Conservation (phyloP, 2,329 filamentous ascomycete genomes). For the Sphaerulina vaccinii region DNA sequence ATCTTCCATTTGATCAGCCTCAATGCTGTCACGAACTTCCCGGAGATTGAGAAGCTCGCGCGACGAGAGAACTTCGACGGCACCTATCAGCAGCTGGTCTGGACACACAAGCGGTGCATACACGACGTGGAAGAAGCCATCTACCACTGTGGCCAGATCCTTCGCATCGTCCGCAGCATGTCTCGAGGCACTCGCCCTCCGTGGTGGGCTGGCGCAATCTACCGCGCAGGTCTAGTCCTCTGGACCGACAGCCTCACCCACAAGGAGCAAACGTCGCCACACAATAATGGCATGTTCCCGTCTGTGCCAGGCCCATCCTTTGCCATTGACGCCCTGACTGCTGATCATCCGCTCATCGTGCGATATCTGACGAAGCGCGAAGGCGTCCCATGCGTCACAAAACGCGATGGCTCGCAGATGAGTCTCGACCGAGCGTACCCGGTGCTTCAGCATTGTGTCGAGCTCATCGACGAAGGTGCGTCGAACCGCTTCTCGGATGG, state of each 20-base stretch:
- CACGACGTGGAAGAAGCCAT: slow-evolving; percentile 62
- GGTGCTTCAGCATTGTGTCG: slow-evolving; percentile 53
- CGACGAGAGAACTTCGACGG: slow-evolving; percentile 60
- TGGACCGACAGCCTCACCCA: slow-evolving; percentile 62
- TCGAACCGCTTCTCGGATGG: slow-evolving; percentile 56
- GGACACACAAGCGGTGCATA: slow-evolving; percentile 62
- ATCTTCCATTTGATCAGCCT: slow-evolving; percentile 70
- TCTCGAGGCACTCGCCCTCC: slow-evolving; percentile 59
- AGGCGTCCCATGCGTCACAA: slow-evolving; percentile 53
- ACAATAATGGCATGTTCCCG: slow-evolving; percentile 39
- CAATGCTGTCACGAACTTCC: slow-evolving; percentile 66
- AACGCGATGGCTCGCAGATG: slow-evolving; percentile 50
- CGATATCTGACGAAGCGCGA: slow-evolving; percentile 55
- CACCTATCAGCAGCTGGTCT: slow-evolving; percentile 55
- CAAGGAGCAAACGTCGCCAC: slow-evolving; percentile 45
- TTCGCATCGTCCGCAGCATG: slow-evolving; percentile 62
- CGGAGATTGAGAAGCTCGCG: slow-evolving; percentile 65
- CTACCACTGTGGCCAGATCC: slow-evolving; percentile 67
- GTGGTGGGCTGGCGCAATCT: slow-evolving; percentile 71
- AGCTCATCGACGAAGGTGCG: slow-evolving; percentile 54
- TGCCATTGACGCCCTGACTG: slow-evolving; percentile 51
- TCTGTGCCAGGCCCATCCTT: slow-evolving; percentile 43
- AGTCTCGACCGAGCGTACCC: slow-evolving; percentile 49
- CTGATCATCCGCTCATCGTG: slow-evolving; percentile 53
- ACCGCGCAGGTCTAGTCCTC: slow-evolving; percentile 63